Evolutionary conservation across 164 flowering plant species (phyloP), one percentile per base, ranked within the genome.

Genomic region (Vitis riparia): DNA sequence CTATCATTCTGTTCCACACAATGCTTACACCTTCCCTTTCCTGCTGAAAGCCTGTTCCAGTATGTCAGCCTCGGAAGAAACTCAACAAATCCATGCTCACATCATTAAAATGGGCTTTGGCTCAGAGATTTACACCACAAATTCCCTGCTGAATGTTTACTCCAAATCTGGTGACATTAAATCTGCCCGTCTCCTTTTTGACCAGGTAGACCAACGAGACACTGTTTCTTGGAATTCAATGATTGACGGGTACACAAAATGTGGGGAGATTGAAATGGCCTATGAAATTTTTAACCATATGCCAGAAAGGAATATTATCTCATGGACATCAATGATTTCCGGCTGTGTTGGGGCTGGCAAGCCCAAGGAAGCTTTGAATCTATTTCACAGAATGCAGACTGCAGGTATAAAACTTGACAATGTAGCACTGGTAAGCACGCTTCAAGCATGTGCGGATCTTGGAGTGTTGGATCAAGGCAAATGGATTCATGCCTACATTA

Each of bases 391-490:
- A 67, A 79, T 83, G 84, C 91, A 80, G 44, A 66, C 48, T 32
- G 70, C 61, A 7, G 81, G 81, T 13, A 56, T 82, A 15, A 63
- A 79, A 65, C 89, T 85, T 2, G 88, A 85, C 59, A 61, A 30
- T 14, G 75, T 77, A 44, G 75, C 75, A 1, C 70, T 87, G 50
- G 75, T 70, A 16, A 80, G 78, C 65, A 27, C 62, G 2, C 77
- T 87, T 62, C 77, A 85, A 13, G 91, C 87, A 1, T 80, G 85
- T 59, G 74, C 91, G 3, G 60, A 78, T 70, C 79, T 84, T 7
- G 85, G 86, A 59, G 86, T 83, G 55, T 23, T 85, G 66, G 83
- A 79, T 30, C 83, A 83, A 80, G 91, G 91, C 1, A 81, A 75
- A 71, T 85, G 86, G 84, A 67, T 85, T 61, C 85, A 77, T 72